A percentile compares a stretch with the other conserved stretches of the same genome.
phyloP scores from a whole-genome alignment of 192 early-diverging fungal species.

The Entomortierella parvispora region DNA sequence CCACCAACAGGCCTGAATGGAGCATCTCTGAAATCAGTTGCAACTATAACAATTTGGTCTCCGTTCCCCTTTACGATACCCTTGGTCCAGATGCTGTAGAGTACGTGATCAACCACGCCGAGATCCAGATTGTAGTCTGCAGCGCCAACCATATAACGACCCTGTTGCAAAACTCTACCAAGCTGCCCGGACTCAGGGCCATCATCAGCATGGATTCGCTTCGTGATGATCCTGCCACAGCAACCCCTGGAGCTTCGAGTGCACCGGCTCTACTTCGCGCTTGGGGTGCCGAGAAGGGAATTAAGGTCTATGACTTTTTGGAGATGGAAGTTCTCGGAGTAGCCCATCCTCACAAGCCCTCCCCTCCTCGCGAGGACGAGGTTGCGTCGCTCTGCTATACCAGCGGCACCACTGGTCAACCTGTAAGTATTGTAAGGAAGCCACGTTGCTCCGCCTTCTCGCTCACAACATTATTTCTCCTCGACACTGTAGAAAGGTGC shows the following conservation, averaged over 20 bases:
- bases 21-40: constrained; percentile 71
- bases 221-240: constrained; percentile 46
- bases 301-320: constrained; percentile 66
- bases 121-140: constrained; percentile 71
- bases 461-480: background rate
- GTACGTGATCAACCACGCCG: constrained; percentile 87
- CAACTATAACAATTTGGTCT: constrained; percentile 65
- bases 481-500: constrained; percentile 60
- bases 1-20: constrained; percentile 70
- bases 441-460: too few species aligned
- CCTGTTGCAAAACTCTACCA: constrained; percentile 23
- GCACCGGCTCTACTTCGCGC: constrained; percentile 33
- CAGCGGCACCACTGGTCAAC: constrained; percentile 87
- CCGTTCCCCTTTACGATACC: constrained; percentile 89
- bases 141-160: constrained; percentile 12
- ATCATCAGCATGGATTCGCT: constrained; percentile 79
- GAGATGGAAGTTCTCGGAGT: constrained; percentile 70
- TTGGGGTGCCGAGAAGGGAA: constrained; percentile 68
- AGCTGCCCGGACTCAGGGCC: constrained; percentile 72
- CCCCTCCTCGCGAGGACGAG: constrained; percentile 70
- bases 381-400: constrained; percentile 80
- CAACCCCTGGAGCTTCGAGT: constrained; percentile 14
- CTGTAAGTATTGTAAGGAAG: constrained; percentile 54
- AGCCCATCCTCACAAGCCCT: constrained; percentile 59
- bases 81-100: constrained; percentile 83